Base-by-base conservation (phyloP, 176 grass and related monocot genomes). In the Eleusine coracana region DNA sequence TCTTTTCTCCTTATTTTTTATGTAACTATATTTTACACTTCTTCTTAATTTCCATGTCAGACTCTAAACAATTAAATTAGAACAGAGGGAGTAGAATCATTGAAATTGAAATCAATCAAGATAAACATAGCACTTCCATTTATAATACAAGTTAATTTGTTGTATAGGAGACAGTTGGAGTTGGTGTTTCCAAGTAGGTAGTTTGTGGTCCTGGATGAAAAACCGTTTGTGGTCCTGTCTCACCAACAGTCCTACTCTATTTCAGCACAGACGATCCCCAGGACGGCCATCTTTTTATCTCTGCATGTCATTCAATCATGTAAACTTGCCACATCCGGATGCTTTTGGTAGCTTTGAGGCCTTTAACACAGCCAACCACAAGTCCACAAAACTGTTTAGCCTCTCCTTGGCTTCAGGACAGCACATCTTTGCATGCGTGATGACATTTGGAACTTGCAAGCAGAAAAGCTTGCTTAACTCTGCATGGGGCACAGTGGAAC, bases 181-280 rank as follows among this genome's bases (percentile, higher is more conserved):
- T 75, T 84, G 61, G 74, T 51, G 80, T 5, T 88, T 88, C 37
- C 87, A 70, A 56, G 87, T 64, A 81, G 83, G 83, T 39, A 50
- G 88, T 83, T 90, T 86, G 88, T 90, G 88, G 88, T 90, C 88
- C 88, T 51, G 68, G 6, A 8, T 65, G 66, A 38, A 80, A 83
- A 81, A 81, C 82, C 71, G 87, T 86, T 89, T 77, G 88, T 89
- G 87, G 87, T 89, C 87, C 82, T 58, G 71, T 38, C 46, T 68
- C 49, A 73, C 28, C 79, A 83, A 74, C 74, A 86, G 88, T 86
- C 74, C 16, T 78, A 40, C 65, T 78, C 83, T 86, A 58, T 82
- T 89, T 86, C 58, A 66, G 72, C 56, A 58, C 56, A 82, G 63
- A 74, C 37, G 44, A 85, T 79, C 83, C 41, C 55, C 54, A 78